Percentiles rank a stretch among this genome's conserved stretches.
phyloP scores from a whole-genome alignment of 179 eudicot genomes.

The Vitellaria paradoxa region DNA sequence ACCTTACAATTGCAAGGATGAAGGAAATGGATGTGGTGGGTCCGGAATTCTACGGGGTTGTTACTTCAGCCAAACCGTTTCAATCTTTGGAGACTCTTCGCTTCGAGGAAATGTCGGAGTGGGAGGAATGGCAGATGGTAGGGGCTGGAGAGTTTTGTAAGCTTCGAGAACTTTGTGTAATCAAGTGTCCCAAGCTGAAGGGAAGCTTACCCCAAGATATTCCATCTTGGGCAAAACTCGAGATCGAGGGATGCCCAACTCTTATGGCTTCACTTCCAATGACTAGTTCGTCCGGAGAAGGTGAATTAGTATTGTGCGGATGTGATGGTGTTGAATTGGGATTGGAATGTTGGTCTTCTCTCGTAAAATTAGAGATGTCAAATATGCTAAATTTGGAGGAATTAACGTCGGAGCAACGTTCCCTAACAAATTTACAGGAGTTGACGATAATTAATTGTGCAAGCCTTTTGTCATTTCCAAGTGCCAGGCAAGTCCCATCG shows the following conservation, averaged over 20 bases:
- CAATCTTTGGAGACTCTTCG: background rate
- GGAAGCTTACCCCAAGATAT: slow-evolving; percentile 17
- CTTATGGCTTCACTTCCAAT: background rate
- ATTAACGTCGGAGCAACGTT: too few relatives aligned
- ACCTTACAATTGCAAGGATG: background rate
- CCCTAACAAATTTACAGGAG: background rate
- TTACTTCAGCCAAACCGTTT: slow-evolving; percentile 12
- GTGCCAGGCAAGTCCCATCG: background rate
- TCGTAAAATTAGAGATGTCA: too few relatives aligned
- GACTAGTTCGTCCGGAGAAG: too few relatives aligned
- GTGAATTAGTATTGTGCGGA: too few relatives aligned
- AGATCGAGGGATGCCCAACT: slow-evolving; percentile 1
- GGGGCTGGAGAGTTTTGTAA: slow-evolving; percentile 12
- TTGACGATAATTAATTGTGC: too few relatives aligned
- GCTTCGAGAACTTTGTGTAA: slow-evolving; percentile 14
- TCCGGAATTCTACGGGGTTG: slow-evolving; percentile 21
- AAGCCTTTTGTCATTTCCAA: background rate
- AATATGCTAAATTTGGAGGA: too few relatives aligned
- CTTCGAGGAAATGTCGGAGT: slow-evolving; percentile 6
- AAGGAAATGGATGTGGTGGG: background rate
- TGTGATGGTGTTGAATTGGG: too few relatives aligned
- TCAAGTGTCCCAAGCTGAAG: slow-evolving; percentile 18
- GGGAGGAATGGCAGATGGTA: background rate
- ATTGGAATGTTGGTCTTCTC: too few relatives aligned
- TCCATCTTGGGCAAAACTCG: slow-evolving; percentile 7